phyloP scores from a whole-genome alignment of 176 grass and related monocot genomes.

The Lolium rigidum region DNA sequence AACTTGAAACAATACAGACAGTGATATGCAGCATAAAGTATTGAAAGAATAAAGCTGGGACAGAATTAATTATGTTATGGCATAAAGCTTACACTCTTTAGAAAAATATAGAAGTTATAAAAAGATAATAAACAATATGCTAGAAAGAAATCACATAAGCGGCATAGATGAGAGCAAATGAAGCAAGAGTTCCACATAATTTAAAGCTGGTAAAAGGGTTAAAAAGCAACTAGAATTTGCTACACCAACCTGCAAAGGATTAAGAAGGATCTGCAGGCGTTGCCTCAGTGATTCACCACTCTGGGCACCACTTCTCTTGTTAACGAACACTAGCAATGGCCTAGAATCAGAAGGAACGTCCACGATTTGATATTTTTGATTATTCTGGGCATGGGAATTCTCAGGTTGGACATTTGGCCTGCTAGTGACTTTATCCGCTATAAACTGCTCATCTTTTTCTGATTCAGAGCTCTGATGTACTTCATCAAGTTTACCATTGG shows the following conservation, averaged over 20 bases:
- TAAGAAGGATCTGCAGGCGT: conserved; percentile 82
- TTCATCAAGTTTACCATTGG: conserved; percentile 37
- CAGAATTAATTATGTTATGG: not conserved
- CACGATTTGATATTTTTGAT: conserved; percentile 68
- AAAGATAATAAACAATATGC: conserved; percentile 18
- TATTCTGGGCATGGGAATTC: conserved; percentile 48
- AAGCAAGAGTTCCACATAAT: conserved; percentile 27
- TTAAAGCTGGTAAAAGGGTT: conserved; percentile 29
- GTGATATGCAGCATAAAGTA: not conserved
- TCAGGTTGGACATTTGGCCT: conserved; percentile 44
- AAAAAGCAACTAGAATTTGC: conserved; percentile 20
- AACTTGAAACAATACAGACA: conserved; percentile 11
- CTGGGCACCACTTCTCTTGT: conserved; percentile 94
- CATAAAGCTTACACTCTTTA: not conserved
- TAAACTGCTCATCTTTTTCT: conserved; percentile 42
- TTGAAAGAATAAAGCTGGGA: not conserved
- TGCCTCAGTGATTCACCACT: conserved; percentile 71
- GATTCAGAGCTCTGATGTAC: conserved; percentile 44
- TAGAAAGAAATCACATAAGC: conserved; percentile 21
- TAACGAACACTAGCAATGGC: conserved; percentile 85
- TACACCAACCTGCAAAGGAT: conserved; percentile 77
- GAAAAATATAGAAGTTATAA: not conserved
- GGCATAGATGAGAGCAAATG: conserved; percentile 19
- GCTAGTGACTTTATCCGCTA: conserved; percentile 30
- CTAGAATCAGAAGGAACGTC: conserved; percentile 73